phyloP scores from a whole-genome alignment of 805 yeast species.

The Clavispora fructus region DNA sequence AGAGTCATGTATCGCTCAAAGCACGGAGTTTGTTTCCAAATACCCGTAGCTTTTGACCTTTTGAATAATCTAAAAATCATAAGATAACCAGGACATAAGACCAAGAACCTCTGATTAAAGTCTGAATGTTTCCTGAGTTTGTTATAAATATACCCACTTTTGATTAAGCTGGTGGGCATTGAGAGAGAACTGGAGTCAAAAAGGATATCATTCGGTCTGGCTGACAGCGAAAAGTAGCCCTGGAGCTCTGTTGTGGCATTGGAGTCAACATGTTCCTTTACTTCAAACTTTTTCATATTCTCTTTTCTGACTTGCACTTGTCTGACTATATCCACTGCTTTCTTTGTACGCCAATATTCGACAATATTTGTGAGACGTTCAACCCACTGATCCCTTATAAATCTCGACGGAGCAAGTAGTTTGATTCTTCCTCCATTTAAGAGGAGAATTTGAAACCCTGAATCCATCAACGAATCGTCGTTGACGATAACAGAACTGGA shows the following conservation, averaged over 20 bases:
- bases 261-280: slow-evolving; percentile 55
- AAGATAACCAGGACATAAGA: slow-evolving; percentile 67
- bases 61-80: slow-evolving; percentile 49
- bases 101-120: slow-evolving; percentile 56
- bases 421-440: slow-evolving; percentile 41
- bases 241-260: slow-evolving; percentile 29
- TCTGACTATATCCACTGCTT: slow-evolving; percentile 34
- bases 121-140: slow-evolving; percentile 66
- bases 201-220: slow-evolving; percentile 46
- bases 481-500: slow-evolving; percentile 18
- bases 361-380: slow-evolving; percentile 37
- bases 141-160: slow-evolving; percentile 63
- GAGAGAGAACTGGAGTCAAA: slow-evolving; percentile 56
- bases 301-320: slow-evolving; percentile 31
- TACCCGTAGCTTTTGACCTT: slow-evolving; percentile 42
- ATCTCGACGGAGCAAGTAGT: slow-evolving; percentile 50
- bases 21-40: slow-evolving; percentile 42
- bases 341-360: slow-evolving; percentile 54
- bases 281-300: slow-evolving; percentile 44
- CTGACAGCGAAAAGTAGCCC: slow-evolving; percentile 15
- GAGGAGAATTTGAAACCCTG: slow-evolving; percentile 50
- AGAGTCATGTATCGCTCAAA: slow-evolving; percentile 53
- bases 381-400: slow-evolving; percentile 63
- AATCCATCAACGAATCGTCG: slow-evolving; percentile 33
- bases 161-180: slow-evolving; percentile 53